Conservation (phyloP, 768 basidiomycete species). For the Trametes coccinea region DNA sequence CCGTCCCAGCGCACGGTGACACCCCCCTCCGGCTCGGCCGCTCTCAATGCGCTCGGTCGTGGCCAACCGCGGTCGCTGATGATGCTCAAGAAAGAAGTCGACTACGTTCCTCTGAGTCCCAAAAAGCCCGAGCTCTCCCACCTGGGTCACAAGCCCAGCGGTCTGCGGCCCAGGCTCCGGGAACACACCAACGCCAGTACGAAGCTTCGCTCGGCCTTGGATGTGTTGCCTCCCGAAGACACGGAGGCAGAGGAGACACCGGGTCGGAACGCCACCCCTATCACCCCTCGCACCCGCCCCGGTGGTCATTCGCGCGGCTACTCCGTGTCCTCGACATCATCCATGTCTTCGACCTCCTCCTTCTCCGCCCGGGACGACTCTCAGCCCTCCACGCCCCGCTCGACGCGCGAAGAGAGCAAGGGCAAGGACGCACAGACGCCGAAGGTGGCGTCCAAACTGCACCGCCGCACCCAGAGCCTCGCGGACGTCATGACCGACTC, state of each 20-base stretch:
- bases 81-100: slow-evolving; percentile 71
- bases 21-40: slow-evolving; percentile 14
- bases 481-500: slow-evolving; percentile 18
- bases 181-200: slow-evolving; percentile 14
- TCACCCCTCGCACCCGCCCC: slow-evolving; percentile 4
- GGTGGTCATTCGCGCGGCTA: slow-evolving; percentile 10
- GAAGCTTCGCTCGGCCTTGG: not conserved
- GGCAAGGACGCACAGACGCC: slow-evolving; percentile 16
- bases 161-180: slow-evolving; percentile 18
- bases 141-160: slow-evolving; percentile 34
- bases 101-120: slow-evolving; percentile 73
- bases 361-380: not conserved
- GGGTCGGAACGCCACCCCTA: not conserved
- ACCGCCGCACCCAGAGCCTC: slow-evolving; percentile 27
- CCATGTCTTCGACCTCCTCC: slow-evolving; percentile 6
- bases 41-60: slow-evolving; percentile 23
- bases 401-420: not conserved
- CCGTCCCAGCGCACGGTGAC: slow-evolving; percentile 25
- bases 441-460: slow-evolving; percentile 11
- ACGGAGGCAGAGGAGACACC: slow-evolving; percentile 13
- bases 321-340: slow-evolving; percentile 14
- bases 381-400: slow-evolving; percentile 1
- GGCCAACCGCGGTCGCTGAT: slow-evolving; percentile 51
- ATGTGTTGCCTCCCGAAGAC: slow-evolving; percentile 15
- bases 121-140: slow-evolving; percentile 47